phyloP scores from a whole-genome alignment of 345 rosid genomes.

The Raphanus raphanistrum region DNA sequence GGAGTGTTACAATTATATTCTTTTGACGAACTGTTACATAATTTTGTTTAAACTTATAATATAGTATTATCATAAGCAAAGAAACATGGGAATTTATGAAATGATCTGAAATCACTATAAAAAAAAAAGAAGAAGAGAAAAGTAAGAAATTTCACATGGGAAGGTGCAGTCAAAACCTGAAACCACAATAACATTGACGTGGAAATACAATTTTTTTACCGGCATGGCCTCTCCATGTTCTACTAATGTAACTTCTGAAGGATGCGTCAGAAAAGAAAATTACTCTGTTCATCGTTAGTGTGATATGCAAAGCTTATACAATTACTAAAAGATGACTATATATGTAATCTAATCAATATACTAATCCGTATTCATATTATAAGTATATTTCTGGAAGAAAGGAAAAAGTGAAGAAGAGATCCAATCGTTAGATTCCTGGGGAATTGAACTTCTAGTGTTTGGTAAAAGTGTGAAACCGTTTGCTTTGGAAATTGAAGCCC shows the following conservation, averaged over 20 bases:
- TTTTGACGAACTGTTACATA: background rate
- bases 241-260: background rate
- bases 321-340: background rate
- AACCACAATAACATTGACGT: slow-evolving; percentile 21
- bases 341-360: background rate
- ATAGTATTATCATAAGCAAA: background rate
- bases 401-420: slow-evolving; percentile 7
- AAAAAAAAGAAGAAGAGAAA: background rate
- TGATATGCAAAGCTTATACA: background rate
- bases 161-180: slow-evolving; percentile 10
- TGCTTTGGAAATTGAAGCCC: slow-evolving; percentile 41
- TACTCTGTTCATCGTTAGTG: slow-evolving; percentile 4
- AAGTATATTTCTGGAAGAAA: background rate
- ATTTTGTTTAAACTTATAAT: background rate
- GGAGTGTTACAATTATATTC: too few relatives aligned
- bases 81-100: background rate
- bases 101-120: background rate
- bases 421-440: slow-evolving; percentile 27
- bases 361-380: background rate
- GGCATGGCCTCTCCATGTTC: slow-evolving; percentile 19
- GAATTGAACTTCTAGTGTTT: background rate
- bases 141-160: slow-evolving; percentile 23
- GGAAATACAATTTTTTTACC: slow-evolving; percentile 7
- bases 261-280: background rate
- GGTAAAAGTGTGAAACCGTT: slow-evolving; percentile 20